Evolutionary conservation across 2,329 filamentous ascomycete genomes (phyloP), one percentile per base, ranked within the genome.

Genomic region (Coleophoma eucalyptorum): DNA sequence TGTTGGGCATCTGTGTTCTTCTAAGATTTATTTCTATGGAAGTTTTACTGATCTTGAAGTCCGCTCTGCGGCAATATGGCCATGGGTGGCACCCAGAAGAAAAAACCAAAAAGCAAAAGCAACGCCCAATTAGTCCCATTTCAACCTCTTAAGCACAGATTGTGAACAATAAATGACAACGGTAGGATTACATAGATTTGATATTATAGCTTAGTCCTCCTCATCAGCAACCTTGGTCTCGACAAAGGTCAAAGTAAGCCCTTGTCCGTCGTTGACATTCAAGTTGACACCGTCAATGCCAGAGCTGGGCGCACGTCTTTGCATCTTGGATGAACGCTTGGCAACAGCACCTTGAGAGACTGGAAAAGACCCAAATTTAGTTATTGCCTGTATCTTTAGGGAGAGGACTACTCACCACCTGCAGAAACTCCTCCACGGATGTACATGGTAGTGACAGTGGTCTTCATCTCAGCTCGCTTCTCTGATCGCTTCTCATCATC

Each of bases 381-480:
- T 18, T 16, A 45, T 26, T 12, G 46, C 33, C 37, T 57, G 53
- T 18, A 50, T 44, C 45, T 26, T 38, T 41, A 34, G 20, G 33
- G 18, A 19, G 7, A 45, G 40, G 33, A 33, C 46, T 48, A 51
- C 51, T 50, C 52, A 60, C 58, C 53, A 43, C 51, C 48, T 50
- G 52, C 47, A 21, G 55, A 48, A 26, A 26, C 26, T 33, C 59
- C 60, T 38, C 60, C 62, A 38, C 62, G 58, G 49, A 64, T 53
- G 43, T 58, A 62, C 62, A 64, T 62, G 16, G 58, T 64, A 26
- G 62, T 64, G 46, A 64, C 58, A n/a, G 62, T 63, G 16, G 62
- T 64, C 53, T 58, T 62, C 40, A 55, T 46, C 52, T 32, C 21
- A 50, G 43, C 32, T 51, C 51, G 43, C 54, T 51, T 20, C 52